phyloP scores from a whole-genome alignment of 495 filamentous ascomycete species.

The Coniosporium apollinis region DNA sequence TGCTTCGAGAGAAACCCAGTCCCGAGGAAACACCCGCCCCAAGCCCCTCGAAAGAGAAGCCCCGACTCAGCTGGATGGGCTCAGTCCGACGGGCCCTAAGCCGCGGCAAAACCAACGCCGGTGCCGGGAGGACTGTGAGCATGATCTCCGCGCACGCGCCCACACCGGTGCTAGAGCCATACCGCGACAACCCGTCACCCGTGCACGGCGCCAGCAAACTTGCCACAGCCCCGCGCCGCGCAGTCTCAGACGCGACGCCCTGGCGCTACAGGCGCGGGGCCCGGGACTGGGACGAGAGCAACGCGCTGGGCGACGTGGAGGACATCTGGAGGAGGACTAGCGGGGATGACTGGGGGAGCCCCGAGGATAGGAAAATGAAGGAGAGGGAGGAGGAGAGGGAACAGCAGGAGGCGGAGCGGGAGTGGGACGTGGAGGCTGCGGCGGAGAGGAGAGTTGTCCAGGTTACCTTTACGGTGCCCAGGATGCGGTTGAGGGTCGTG shows the following conservation, averaged over 20 bases:
- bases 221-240: conserved; percentile 31
- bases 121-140: neutral
- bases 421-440: conserved; percentile 83
- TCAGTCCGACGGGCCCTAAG: conserved; percentile 38
- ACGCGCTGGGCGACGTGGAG: conserved; percentile 2
- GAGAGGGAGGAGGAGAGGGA: conserved; percentile 7
- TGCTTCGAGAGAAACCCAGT: no score
- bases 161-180: conserved; percentile 2
- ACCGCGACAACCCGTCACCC: conserved; percentile 8
- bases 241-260: conserved; percentile 41
- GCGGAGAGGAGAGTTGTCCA: conserved; percentile 70
- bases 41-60: conserved; percentile 1
- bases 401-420: conserved; percentile 16
- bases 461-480: conserved; percentile 86
- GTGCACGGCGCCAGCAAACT: conserved; percentile 1
- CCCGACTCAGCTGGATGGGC: conserved; percentile 35
- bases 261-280: conserved; percentile 39
- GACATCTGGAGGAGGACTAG: conserved; percentile 4
- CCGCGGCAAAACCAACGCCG: conserved; percentile 12
- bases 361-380: conserved; percentile 9
- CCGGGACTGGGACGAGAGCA: conserved; percentile 17
- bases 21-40: no score
- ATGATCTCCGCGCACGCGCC: conserved; percentile 1
- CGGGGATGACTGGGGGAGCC: conserved; percentile 15
- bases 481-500: conserved; percentile 67